Conservation (phyloP, 208 protist species). For the Acanthamoeba healyi region DNA sequence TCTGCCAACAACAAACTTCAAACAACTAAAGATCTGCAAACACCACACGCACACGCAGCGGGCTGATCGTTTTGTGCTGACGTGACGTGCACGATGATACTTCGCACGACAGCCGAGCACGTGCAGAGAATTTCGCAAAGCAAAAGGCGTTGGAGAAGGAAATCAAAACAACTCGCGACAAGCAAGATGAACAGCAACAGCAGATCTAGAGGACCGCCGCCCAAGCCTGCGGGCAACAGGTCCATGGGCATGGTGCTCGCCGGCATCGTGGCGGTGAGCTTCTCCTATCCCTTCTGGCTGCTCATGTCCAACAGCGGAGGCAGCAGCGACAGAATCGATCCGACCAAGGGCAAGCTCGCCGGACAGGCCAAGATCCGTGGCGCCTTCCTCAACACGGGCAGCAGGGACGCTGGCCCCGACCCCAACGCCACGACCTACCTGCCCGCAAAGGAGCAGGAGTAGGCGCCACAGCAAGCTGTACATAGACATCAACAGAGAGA, state of each 20-base stretch:
- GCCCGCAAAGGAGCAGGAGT: background rate
- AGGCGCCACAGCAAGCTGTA: background rate
- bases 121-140: background rate
- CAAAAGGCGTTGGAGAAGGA: background rate
- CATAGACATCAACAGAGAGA: background rate
- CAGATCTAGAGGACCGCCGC: background rate
- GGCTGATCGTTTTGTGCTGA: no score
- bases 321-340: background rate
- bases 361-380: constrained; percentile 54
- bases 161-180: constrained; percentile 28
- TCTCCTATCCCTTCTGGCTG: constrained; percentile 59
- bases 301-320: background rate
- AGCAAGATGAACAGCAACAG: constrained; percentile 13
- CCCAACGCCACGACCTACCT: background rate
- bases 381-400: constrained; percentile 44
- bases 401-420: constrained; percentile 14
- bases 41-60: no score
- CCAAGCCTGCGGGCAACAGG: background rate
- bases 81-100: no score
- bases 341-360: background rate
- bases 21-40: no score
- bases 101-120: no score
- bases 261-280: constrained; percentile 13
- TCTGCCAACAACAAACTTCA: no score
- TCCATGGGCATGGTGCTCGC: background rate